Evolutionary conservation across 768 basidiomycete genomes (phyloP).

Genomic region (Atractiella rhizophila): DNA sequence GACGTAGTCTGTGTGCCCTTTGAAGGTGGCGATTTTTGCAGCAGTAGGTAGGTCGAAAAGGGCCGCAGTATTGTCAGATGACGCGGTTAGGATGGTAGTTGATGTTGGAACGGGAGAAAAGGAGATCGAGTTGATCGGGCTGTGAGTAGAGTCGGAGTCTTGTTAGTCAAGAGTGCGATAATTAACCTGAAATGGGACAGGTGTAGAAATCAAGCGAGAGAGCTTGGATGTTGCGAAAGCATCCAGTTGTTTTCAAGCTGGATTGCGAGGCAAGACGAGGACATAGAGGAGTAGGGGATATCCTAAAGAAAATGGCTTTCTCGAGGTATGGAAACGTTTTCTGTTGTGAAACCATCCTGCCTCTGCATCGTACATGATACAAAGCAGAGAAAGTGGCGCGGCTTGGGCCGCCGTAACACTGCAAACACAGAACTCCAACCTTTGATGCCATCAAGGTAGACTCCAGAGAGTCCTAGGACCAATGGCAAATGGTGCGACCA

Average conservation of each 20-base stretch:
- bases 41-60: conserved; percentile 66
- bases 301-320: too few relatives aligned
- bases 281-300: too few relatives aligned
- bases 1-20: conserved; percentile 80
- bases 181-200: background rate
- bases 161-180: background rate
- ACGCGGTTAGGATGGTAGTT: conserved; percentile 69
- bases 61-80: conserved; percentile 80
- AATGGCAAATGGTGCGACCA: too few relatives aligned
- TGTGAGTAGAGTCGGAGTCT: conserved; percentile 4
- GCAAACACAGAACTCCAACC: too few relatives aligned
- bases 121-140: conserved; percentile 74
- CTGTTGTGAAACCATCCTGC: too few relatives aligned
- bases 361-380: too few relatives aligned
- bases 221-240: background rate
- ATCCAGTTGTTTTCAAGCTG: background rate
- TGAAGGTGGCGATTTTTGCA: conserved; percentile 59
- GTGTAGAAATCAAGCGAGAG: background rate
- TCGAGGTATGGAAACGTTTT: too few relatives aligned
- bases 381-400: too few relatives aligned
- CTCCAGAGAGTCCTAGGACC: too few relatives aligned
- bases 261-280: too few relatives aligned
- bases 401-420: too few relatives aligned
- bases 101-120: conserved; percentile 39
- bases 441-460: too few relatives aligned